Conservation (phyloP, 2,329 filamentous ascomycete species). For the Ophiosphaerella narmari region DNA sequence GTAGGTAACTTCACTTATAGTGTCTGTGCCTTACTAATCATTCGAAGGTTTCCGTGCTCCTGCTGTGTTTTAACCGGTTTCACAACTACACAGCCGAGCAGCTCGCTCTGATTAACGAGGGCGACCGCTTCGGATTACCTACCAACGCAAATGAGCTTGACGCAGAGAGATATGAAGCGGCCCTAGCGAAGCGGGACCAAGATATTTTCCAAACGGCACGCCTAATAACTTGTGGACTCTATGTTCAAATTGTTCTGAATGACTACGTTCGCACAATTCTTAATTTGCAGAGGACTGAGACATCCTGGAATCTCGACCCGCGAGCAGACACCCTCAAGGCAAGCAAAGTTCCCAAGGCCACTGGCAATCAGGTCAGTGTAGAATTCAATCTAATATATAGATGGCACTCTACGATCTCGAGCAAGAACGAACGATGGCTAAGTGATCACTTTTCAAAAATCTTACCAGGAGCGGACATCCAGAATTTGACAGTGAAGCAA, state of each 20-base stretch:
- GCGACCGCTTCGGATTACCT: slow-evolving; percentile 67
- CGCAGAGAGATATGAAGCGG: slow-evolving; percentile 5
- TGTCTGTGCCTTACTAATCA: neutral
- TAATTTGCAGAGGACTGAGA: slow-evolving; percentile 69
- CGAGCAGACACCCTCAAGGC: slow-evolving; percentile 51
- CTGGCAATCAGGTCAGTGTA: slow-evolving; percentile 77
- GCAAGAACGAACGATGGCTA: slow-evolving; percentile 76
- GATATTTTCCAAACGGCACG: slow-evolving; percentile 54
- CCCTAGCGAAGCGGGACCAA: slow-evolving; percentile 47
- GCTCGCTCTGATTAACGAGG: slow-evolving; percentile 79
- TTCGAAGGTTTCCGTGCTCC: slow-evolving; percentile 45
- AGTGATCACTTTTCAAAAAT: slow-evolving; percentile 50
- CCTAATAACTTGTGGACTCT: slow-evolving; percentile 53
- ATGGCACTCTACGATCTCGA: slow-evolving; percentile 76
- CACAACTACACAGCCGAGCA: slow-evolving; percentile 82
- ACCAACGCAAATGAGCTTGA: slow-evolving; percentile 45
- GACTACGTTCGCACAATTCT: slow-evolving; percentile 79
- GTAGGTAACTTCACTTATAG: slow-evolving; percentile 50
- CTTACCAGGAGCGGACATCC: neutral
- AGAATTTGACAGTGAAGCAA: slow-evolving; percentile 2
- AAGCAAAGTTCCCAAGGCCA: slow-evolving; percentile 65
- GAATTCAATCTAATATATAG: slow-evolving; percentile 86
- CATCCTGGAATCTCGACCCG: slow-evolving; percentile 75
- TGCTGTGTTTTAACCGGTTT: slow-evolving; percentile 70
- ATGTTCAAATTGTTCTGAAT: slow-evolving; percentile 67